Conservation (phyloP, 2,329 filamentous ascomycete species). For the Alternaria angustiovoidea region DNA sequence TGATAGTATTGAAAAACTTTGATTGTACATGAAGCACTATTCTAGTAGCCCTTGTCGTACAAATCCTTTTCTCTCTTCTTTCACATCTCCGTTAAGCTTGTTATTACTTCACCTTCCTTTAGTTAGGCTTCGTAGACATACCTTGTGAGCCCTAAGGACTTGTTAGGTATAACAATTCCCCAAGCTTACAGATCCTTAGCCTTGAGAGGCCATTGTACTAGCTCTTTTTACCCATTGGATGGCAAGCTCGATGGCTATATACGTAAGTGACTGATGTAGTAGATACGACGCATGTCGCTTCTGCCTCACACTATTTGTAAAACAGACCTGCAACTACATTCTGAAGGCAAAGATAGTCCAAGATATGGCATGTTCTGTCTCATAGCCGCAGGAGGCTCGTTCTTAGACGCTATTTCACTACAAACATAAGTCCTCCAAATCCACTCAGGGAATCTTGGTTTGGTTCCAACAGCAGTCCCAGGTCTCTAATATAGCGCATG, state of each 20-base stretch:
- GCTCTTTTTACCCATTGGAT: too few species aligned
- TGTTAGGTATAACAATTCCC: accelerated
- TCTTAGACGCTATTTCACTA: not conserved
- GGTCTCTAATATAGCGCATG: not conserved
- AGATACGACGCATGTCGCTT: too few species aligned
- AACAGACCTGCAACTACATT: not conserved
- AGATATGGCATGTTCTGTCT: not conserved
- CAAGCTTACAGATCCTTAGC: accelerated
- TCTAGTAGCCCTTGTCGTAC: not conserved
- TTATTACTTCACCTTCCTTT: not conserved
- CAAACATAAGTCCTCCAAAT: not conserved
- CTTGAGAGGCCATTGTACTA: accelerated
- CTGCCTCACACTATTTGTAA: not conserved
- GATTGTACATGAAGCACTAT: too few species aligned
- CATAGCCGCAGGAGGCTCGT: not conserved
- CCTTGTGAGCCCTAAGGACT: not conserved
- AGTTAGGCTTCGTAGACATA: not conserved
- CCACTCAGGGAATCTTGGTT: accelerated
- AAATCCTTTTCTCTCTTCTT: not conserved
- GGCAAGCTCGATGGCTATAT: too few species aligned
- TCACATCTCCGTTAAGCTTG: not conserved
- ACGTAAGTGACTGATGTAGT: too few species aligned
- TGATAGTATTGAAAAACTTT: not conserved
- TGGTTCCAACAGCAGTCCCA: not conserved
- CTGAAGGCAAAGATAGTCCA: not conserved